phyloP scores from a whole-genome alignment of 139 green algal species.

The Trebouxia sp. region DNA sequence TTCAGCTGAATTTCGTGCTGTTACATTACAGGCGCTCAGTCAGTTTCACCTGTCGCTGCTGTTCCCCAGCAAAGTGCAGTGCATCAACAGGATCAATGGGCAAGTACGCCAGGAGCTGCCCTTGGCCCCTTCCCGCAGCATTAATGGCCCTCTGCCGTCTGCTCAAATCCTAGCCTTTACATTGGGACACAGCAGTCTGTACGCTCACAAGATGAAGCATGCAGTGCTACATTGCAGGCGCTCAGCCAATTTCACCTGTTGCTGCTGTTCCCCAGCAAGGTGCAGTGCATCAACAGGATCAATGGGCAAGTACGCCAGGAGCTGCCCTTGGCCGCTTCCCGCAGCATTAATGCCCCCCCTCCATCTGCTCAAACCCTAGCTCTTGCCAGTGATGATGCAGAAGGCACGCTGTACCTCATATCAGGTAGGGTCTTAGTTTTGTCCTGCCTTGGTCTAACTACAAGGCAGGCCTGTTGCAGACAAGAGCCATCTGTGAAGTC shows the following conservation, averaged over 20 bases:
- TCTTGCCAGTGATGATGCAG: conserved; percentile 32
- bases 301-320: conserved; percentile 68
- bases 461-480: too few species aligned
- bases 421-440: conserved; percentile 17
- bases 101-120: conserved; percentile 63
- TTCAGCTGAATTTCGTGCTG: too few species aligned
- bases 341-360: not conserved
- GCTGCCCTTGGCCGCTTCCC: conserved; percentile 38
- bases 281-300: conserved; percentile 69
- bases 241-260: conserved; percentile 80
- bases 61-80: conserved; percentile 50
- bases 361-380: conserved; percentile 5
- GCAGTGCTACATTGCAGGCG: conserved; percentile 40
- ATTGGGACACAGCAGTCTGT: too few species aligned
- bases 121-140: conserved; percentile 21
- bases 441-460: too few species aligned
- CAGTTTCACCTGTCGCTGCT: conserved; percentile 82
- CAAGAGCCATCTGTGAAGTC: too few species aligned
- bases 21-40: conserved; percentile 65
- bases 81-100: conserved; percentile 66
- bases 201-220: not conserved
- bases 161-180: too few species aligned
- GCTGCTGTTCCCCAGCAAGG: conserved; percentile 61
- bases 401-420: conserved; percentile 29
- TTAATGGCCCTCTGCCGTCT: not conserved